Conservation (phyloP, 345 rosid genomes). For the Eucalyptus albens region DNA sequence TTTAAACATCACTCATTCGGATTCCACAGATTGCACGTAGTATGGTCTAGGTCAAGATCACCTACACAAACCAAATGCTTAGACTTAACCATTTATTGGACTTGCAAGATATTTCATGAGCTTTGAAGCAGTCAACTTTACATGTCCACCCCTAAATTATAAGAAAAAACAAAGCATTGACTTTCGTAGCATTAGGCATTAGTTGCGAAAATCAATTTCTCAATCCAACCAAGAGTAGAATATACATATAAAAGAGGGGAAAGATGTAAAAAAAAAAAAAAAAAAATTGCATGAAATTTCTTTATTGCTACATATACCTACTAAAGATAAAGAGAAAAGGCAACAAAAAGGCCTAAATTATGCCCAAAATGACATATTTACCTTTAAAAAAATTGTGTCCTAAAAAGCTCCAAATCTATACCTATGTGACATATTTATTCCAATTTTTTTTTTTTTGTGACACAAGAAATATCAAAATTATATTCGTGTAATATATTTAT, state of each 20-base stretch:
- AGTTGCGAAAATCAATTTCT: not conserved
- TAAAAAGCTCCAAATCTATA: no score
- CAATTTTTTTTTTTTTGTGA: no score
- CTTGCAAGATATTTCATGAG: no score
- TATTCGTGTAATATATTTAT: no score
- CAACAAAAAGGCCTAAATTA: not conserved
- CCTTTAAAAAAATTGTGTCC: not conserved
- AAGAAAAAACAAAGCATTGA: not conserved
- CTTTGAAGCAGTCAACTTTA: not conserved
- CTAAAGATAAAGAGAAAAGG: not conserved
- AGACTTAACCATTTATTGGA: not conserved
- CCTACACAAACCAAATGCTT: not conserved
- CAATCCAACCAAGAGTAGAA: not conserved
- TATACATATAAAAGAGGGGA: not conserved
- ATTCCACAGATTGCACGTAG: accelerated
- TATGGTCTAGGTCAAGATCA: not conserved
- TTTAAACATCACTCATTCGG: not conserved
- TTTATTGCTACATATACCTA: not conserved
- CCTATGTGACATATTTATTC: no score
- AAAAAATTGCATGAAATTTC: not conserved
- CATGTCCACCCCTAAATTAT: accelerated
- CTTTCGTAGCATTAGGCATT: not conserved
- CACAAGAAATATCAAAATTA: not conserved
- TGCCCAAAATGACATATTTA: not conserved
- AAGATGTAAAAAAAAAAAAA: not conserved